These are phyloP conservation scores for Aegilops tauschii DNA, from an alignment of 176 grass and related monocot genomes.

Conservation along the genomic window DNA sequence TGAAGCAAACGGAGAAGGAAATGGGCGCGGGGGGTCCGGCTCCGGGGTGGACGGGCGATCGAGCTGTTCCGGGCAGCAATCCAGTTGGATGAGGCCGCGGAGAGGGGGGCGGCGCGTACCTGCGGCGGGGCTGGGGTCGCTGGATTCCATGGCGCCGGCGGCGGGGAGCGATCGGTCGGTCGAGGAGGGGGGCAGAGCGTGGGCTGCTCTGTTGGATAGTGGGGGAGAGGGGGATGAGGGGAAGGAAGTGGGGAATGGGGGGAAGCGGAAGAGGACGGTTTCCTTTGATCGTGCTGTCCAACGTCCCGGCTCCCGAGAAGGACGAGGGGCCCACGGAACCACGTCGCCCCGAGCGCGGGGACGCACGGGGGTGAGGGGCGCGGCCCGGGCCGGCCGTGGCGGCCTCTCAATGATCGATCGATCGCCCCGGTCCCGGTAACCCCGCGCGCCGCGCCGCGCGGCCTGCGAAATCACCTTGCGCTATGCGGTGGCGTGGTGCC, in stretches of 20 bases:
- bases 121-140: constrained; percentile 23
- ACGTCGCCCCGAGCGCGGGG: background rate
- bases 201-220: background rate
- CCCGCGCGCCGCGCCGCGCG: background rate
- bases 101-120: constrained; percentile 8
- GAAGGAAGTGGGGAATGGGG: background rate
- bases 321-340: background rate
- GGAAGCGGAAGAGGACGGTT: background rate
- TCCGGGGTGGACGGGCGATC: constrained; percentile 17
- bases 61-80: constrained; percentile 3
- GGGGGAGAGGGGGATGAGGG: background rate
- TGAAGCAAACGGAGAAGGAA: background rate
- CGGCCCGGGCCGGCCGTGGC: background rate
- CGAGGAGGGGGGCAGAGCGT: background rate
- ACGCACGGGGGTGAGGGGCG: background rate
- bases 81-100: background rate
- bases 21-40: background rate
- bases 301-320: background rate
- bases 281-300: background rate
- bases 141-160: constrained; percentile 25
- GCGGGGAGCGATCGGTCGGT: constrained; percentile 15
- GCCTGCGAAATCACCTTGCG: background rate
- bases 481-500: background rate
- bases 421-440: background rate
- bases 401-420: constrained; percentile 6